Evolutionary conservation across 495 filamentous ascomycete genomes (phyloP), one percentile per base, ranked within the genome.

Genomic region (Bacidia rubella): DNA sequence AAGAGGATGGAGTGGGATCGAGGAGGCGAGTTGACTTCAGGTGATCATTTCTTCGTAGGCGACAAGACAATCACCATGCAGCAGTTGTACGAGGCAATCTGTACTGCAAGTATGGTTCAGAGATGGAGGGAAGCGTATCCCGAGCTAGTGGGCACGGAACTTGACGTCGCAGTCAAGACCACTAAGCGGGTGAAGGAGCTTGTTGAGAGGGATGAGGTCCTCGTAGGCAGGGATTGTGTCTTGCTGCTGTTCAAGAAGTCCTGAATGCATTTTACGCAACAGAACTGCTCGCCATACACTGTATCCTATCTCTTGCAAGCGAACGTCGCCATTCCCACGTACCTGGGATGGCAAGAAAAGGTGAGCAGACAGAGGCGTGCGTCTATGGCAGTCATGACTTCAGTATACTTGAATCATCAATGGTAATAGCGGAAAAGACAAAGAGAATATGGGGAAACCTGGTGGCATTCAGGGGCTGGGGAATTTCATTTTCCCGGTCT

Each of bases 61-160:
- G 52, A 53, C 22, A 39, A 60, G 39, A 44, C 51, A 5, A 48
- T 60, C 39, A 51, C 47, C 4, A 12, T 74, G 50, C 64, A 65
- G 51, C 24, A 48, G n/a, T 48, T 67, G 24, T 67, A 73, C 60
- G 61, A 49, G 52, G 51, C 64, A 0, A 12, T 74, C 11, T 55
- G 52, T 7, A 75, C 72, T 2, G 51, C 47, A 5, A 78, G 75
- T 53, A 59, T 66, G 11, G 65, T 76, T 9, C 70, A 66, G 0
- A 54, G 74, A 39, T 79, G 75, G 76, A 59, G 71, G 26, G 59
- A 76, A 56, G 74, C 71, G 0, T 61, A 79, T 66, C 68, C 62
- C 0, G 57, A 60, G 1, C 20, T 49, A 4, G 57, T 53, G 21
- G 62, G 58, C 11, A 66, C 65, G 2, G 64, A 67, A 21, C 5